Evolutionary conservation across 2,329 filamentous ascomycete species (phyloP).

Genomic region (Penicillium italicum): DNA sequence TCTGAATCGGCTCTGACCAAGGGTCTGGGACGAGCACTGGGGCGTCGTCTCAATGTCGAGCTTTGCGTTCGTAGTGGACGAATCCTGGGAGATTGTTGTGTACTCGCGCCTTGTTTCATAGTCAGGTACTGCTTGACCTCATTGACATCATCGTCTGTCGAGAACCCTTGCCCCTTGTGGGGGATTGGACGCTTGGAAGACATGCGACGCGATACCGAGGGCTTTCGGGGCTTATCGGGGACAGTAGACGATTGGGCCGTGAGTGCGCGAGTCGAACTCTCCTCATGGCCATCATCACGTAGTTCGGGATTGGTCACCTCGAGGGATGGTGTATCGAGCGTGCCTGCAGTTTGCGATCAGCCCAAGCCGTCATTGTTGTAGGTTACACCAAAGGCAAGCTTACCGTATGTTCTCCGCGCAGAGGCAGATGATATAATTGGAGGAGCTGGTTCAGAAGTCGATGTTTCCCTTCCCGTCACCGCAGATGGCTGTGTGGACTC

Average conservation of each 20-base stretch:
- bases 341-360: constrained; percentile 24
- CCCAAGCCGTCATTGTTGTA: background rate
- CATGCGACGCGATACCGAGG: constrained; percentile 66
- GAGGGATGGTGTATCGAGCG: constrained; percentile 25
- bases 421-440: constrained; percentile 14
- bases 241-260: constrained; percentile 46
- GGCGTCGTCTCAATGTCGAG: constrained; percentile 42
- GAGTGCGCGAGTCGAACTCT: constrained; percentile 30
- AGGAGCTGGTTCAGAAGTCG: constrained; percentile 3
- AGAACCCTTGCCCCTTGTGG: constrained; percentile 81
- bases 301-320: constrained; percentile 22
- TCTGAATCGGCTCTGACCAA: constrained; percentile 38
- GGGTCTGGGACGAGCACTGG: constrained; percentile 30
- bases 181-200: constrained; percentile 70
- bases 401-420: constrained; percentile 32
- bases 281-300: constrained; percentile 32
- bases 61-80: constrained; percentile 33
- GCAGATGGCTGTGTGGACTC: constrained; percentile 12
- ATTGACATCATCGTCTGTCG: constrained; percentile 78
- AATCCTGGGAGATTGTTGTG: constrained; percentile 35
- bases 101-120: constrained; percentile 34
- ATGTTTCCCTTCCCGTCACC: background rate
- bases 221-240: constrained; percentile 61
- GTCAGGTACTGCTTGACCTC: constrained; percentile 71
- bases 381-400: constrained; percentile 19